Percentiles rank a stretch among this genome's conserved stretches.
Conservation (phyloP, 148 eudicot genomes). For the Talinum fruticosum region DNA sequence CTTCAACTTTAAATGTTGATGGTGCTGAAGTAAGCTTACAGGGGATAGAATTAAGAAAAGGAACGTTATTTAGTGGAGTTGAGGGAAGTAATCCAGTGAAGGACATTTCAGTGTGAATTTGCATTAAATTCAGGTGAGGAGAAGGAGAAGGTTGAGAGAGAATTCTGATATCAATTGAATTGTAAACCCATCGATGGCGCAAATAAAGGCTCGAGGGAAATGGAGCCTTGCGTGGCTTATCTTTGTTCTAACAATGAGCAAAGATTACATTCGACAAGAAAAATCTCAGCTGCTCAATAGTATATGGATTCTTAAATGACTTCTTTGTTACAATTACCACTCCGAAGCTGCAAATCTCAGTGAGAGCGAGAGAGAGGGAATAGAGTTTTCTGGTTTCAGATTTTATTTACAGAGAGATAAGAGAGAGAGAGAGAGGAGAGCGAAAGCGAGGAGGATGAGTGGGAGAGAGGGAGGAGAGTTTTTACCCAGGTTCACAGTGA, state of each 20-base stretch:
- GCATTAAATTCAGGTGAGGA: not conserved
- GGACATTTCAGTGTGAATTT: constrained; percentile 16
- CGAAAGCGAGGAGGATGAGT: too few relatives aligned
- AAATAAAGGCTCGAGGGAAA: not conserved
- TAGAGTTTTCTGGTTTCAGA: too few relatives aligned
- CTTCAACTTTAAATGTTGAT: constrained; percentile 20
- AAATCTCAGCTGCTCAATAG: too few relatives aligned
- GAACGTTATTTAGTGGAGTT: constrained; percentile 6
- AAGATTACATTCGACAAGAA: constrained; percentile 24
- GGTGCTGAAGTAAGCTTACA: constrained; percentile 21
- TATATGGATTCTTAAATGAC: too few relatives aligned
- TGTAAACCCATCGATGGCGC: not conserved
- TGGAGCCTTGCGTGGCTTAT: constrained; percentile 3
- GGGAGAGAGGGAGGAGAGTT: too few relatives aligned
- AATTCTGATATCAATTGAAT: not conserved
- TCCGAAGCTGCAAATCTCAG: too few relatives aligned
- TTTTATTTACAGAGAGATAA: too few relatives aligned
- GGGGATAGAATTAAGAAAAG: constrained; percentile 7
- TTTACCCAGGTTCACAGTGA: too few relatives aligned
- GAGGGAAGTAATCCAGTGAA: constrained; percentile 24
- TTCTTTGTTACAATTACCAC: too few relatives aligned
- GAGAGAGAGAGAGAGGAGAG: too few relatives aligned
- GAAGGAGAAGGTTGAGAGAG: not conserved
- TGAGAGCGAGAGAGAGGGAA: too few relatives aligned
- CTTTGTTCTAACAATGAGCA: constrained; percentile 26